Percentiles rank a stretch among this genome's conserved stretches.
phyloP scores from a whole-genome alignment of 495 filamentous ascomycete genomes.

The Neurospora hispaniola region DNA sequence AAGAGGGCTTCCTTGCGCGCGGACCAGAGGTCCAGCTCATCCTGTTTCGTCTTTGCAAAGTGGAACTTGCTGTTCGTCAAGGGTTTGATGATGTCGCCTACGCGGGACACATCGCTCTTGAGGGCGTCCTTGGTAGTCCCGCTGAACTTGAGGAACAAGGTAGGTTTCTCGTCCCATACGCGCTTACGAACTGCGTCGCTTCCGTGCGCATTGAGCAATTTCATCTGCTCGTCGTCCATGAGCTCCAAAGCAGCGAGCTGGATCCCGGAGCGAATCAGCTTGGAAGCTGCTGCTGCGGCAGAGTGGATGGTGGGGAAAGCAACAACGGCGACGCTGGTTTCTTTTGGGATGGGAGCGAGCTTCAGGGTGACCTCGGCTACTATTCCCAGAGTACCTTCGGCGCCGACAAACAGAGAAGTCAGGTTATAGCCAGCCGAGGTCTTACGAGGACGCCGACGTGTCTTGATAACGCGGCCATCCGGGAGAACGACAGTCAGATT shows the following conservation, averaged over 20 bases:
- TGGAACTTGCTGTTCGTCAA: conserved; percentile 42
- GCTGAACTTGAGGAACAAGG: conserved; percentile 57
- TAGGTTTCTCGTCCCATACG: conserved; percentile 51
- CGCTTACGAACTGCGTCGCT: conserved; percentile 41
- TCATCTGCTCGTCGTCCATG: conserved; percentile 66
- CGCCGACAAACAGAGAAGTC: conserved; percentile 75
- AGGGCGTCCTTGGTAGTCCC: conserved; percentile 19
- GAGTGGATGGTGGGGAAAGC: conserved; percentile 51
- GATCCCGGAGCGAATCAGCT: conserved; percentile 54
- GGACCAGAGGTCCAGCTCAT: conserved; percentile 54
- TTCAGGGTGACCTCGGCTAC: conserved; percentile 76
- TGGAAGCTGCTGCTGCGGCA: conserved; percentile 52
- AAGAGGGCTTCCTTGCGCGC: conserved; percentile 60
- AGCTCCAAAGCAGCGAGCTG: conserved; percentile 60
- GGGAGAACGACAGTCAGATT: conserved; percentile 68
- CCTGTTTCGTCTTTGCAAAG: conserved; percentile 47
- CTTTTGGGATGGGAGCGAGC: conserved; percentile 51
- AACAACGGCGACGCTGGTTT: conserved; percentile 54
- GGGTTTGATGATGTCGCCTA: conserved; percentile 31
- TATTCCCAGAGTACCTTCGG: conserved; percentile 86
- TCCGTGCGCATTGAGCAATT: conserved; percentile 52
- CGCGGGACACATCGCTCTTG: conserved; percentile 30
- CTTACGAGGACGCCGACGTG: conserved; percentile 58
- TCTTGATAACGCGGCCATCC: conserved; percentile 69
- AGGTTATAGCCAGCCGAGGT: conserved; percentile 72